phyloP scores from a whole-genome alignment of 2,329 filamentous ascomycete genomes.

The Cytospora mali region DNA sequence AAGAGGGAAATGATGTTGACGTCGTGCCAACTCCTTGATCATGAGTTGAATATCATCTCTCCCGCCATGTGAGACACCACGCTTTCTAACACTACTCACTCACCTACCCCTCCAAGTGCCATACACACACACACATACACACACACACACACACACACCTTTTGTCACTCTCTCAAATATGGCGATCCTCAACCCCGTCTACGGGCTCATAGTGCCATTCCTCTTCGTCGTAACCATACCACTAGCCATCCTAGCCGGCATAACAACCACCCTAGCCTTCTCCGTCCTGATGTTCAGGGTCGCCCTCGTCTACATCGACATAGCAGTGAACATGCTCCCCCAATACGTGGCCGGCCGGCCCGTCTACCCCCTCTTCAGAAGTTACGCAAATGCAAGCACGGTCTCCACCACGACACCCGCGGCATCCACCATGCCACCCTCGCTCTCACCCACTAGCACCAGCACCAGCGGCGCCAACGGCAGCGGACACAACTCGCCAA shows the following conservation, averaged over 20 bases:
- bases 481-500: conserved; percentile 22
- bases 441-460: conserved; percentile 9
- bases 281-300: conserved; percentile 63
- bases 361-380: conserved; percentile 32
- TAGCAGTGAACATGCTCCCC: conserved; percentile 59
- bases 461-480: conserved; percentile 13
- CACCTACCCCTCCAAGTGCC: conserved; percentile 41
- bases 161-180: conserved; percentile 45
- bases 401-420: conserved; percentile 22
- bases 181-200: conserved; percentile 57
- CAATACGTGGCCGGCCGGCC: conserved; percentile 53
- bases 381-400: conserved; percentile 15
- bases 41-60: conserved; percentile 8
- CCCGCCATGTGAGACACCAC: conserved; percentile 34
- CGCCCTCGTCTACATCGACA: conserved; percentile 64
- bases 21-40: not conserved
- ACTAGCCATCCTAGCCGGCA: conserved; percentile 62
- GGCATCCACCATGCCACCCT: conserved; percentile 33
- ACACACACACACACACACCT: conserved; percentile 16
- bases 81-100: not conserved
- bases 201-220: conserved; percentile 62
- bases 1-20: not conserved
- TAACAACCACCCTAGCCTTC: conserved; percentile 66
- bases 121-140: not conserved
- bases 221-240: conserved; percentile 65